Percentiles rank a stretch among this genome's conserved stretches.
These are phyloP conservation scores for Fusarium nisikadoi DNA, from an alignment of 2,329 filamentous ascomycete species.

Conservation along the genomic window DNA sequence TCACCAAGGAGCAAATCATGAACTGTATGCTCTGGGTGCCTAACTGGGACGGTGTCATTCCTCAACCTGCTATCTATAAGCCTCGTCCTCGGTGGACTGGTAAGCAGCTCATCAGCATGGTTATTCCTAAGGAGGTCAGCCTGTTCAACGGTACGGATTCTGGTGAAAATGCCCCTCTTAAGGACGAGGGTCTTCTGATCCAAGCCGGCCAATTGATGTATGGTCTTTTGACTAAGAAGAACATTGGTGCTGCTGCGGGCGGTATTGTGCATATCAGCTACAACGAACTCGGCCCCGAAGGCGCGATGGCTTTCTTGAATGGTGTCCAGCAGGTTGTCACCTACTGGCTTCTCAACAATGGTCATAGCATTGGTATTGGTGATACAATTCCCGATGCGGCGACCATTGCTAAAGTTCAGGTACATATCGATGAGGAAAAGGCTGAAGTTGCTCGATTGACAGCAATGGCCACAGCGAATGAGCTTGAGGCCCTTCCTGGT, in stretches of 20 bases:
- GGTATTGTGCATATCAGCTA: slow-evolving; percentile 96
- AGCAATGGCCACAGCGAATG: slow-evolving; percentile 81
- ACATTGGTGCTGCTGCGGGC: slow-evolving; percentile 86
- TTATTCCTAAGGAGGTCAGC: slow-evolving; percentile 88
- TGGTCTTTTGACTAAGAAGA: slow-evolving; percentile 92
- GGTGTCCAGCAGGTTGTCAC: slow-evolving; percentile 94
- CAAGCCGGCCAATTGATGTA: slow-evolving; percentile 90
- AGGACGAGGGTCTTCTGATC: slow-evolving; percentile 83
- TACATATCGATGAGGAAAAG: slow-evolving; percentile 85
- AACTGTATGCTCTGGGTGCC: slow-evolving; percentile 98
- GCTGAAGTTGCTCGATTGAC: slow-evolving; percentile 81
- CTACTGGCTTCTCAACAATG: slow-evolving; percentile 96
- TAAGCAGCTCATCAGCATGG: slow-evolving; percentile 96
- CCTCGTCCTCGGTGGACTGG: slow-evolving; percentile 95
- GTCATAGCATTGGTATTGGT: slow-evolving; percentile 97
- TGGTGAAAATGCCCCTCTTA: slow-evolving; percentile 69
- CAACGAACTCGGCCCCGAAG: slow-evolving; percentile 89
- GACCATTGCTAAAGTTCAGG: slow-evolving; percentile 87
- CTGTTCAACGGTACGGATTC: slow-evolving; percentile 72
- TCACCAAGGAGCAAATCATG: slow-evolving; percentile 93
- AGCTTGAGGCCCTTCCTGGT: slow-evolving; percentile 91
- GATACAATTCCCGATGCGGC: slow-evolving; percentile 92
- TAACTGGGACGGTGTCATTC: slow-evolving; percentile 95
- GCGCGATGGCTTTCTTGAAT: slow-evolving; percentile 95
- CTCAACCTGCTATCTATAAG: slow-evolving; percentile 92